Evolutionary conservation across 192 early-diverging fungal genomes (phyloP).

Genomic region (Nowakowskiella sp.): DNA sequence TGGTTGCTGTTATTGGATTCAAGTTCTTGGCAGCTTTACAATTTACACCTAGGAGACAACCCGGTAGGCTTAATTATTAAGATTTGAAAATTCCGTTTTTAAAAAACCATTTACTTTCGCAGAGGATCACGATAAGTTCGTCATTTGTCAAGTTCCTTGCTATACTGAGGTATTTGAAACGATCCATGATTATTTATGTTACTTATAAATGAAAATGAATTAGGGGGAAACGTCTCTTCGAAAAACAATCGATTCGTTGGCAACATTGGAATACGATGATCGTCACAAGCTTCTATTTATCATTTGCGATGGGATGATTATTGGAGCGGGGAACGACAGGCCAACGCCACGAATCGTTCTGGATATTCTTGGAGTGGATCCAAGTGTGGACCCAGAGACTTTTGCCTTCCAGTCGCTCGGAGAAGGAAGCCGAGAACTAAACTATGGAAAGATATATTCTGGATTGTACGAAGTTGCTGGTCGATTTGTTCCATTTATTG

Average conservation of each 20-base stretch:
- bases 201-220: too few relatives aligned
- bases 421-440: slow-evolving; percentile 75
- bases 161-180: too few relatives aligned
- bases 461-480: slow-evolving; percentile 73
- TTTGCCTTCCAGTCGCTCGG: slow-evolving; percentile 69
- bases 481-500: slow-evolving; percentile 76
- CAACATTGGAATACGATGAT: slow-evolving; percentile 65
- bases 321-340: slow-evolving; percentile 82
- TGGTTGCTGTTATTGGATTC: slow-evolving; percentile 71
- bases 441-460: slow-evolving; percentile 82
- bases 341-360: slow-evolving; percentile 85
- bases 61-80: slow-evolving; percentile 31
- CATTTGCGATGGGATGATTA: slow-evolving; percentile 80
- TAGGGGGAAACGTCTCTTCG: slow-evolving; percentile 69
- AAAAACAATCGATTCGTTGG: slow-evolving; percentile 70
- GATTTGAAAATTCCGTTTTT: slow-evolving; percentile 17
- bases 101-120: slow-evolving; percentile 64
- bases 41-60: slow-evolving; percentile 72
- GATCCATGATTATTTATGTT: too few relatives aligned
- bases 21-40: slow-evolving; percentile 82
- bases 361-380: slow-evolving; percentile 77
- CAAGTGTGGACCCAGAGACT: slow-evolving; percentile 42
- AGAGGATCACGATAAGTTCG: slow-evolving; percentile 77
- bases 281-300: slow-evolving; percentile 75
- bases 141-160: slow-evolving; percentile 79